A percentile compares a stretch with the other conserved stretches of the same genome.
phyloP scores from a whole-genome alignment of 305 asterid species.

The Fraxinus sp. region DNA sequence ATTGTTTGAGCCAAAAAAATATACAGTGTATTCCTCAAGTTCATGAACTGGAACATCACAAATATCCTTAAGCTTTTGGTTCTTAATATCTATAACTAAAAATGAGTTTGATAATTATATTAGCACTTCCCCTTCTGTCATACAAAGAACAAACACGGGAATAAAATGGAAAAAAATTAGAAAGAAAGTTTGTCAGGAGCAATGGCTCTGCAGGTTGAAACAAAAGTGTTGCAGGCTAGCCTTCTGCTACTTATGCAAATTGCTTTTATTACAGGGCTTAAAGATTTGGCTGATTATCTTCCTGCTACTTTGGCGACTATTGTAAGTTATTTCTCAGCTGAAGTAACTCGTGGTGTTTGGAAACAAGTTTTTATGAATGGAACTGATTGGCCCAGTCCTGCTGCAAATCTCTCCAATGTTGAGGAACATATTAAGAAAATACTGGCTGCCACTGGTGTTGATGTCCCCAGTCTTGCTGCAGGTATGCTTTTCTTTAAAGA shows the following conservation, averaged over 20 bases:
- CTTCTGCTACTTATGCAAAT: background rate
- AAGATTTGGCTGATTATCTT: constrained; percentile 95
- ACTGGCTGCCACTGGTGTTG: constrained; percentile 91
- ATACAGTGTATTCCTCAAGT: background rate
- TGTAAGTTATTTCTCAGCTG: constrained; percentile 96
- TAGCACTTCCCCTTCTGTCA: background rate
- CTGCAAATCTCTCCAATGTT: constrained; percentile 83
- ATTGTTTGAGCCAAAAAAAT: background rate
- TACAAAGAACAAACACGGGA: background rate
- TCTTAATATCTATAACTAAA: background rate
- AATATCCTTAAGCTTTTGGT: background rate
- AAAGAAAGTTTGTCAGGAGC: background rate
- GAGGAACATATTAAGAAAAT: constrained; percentile 97
- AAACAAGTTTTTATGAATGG: constrained; percentile 95
- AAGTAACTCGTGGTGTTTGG: constrained; percentile 98
- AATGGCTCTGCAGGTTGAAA: background rate
- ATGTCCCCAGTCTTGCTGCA: constrained; percentile 91
- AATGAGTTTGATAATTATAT: background rate
- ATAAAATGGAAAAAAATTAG: background rate
- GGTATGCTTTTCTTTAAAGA: constrained; percentile 39
- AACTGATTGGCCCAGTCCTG: constrained; percentile 99
- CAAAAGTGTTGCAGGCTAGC: background rate
- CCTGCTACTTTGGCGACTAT: constrained; percentile 97
- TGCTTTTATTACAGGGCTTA: constrained; percentile 60
- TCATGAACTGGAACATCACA: background rate